Evolutionary conservation across 306 rosid genomes (phyloP).

Genomic region (Glycine latifolia): DNA sequence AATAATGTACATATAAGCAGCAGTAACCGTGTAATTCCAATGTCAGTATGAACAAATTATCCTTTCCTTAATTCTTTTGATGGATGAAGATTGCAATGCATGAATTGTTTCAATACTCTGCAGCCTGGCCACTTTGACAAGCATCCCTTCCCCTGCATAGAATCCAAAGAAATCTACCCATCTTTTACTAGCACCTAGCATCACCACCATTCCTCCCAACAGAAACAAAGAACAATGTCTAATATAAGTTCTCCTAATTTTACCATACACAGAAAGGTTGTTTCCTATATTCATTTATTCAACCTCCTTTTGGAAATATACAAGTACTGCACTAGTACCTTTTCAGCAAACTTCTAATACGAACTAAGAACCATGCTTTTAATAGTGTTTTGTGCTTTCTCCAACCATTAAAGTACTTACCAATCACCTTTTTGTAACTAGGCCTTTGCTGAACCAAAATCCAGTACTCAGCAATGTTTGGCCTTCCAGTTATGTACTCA

Average conservation of each 20-base stretch:
- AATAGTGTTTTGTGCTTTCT: slow-evolving; percentile 22
- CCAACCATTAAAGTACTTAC: slow-evolving; percentile 23
- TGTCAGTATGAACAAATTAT: neutral
- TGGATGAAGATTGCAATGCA: neutral
- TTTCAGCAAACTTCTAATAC: slow-evolving; percentile 18
- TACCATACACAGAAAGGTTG: neutral
- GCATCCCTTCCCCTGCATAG: neutral
- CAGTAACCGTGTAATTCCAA: slow-evolving; percentile 5
- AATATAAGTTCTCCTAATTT: neutral
- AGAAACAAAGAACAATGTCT: neutral
- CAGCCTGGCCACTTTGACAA: neutral
- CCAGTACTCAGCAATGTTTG: slow-evolving; percentile 16
- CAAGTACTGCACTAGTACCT: slow-evolving; percentile 9
- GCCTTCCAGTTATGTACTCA: slow-evolving; percentile 17
- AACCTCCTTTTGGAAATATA: neutral
- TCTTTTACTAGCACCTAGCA: neutral
- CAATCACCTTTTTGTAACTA: slow-evolving; percentile 24
- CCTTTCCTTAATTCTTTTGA: neutral
- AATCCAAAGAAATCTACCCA: neutral
- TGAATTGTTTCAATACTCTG: neutral
- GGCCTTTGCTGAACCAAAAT: slow-evolving; percentile 20
- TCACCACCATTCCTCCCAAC: neutral
- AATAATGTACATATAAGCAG: slow-evolving; percentile 1
- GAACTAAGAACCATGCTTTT: slow-evolving; percentile 16
- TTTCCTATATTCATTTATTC: neutral